Percentiles rank a stretch among this genome's conserved stretches.
These are phyloP conservation scores for Rhexocercosporidium sp. DNA, from an alignment of 2,329 filamentous ascomycete species.

Conservation along the genomic window DNA sequence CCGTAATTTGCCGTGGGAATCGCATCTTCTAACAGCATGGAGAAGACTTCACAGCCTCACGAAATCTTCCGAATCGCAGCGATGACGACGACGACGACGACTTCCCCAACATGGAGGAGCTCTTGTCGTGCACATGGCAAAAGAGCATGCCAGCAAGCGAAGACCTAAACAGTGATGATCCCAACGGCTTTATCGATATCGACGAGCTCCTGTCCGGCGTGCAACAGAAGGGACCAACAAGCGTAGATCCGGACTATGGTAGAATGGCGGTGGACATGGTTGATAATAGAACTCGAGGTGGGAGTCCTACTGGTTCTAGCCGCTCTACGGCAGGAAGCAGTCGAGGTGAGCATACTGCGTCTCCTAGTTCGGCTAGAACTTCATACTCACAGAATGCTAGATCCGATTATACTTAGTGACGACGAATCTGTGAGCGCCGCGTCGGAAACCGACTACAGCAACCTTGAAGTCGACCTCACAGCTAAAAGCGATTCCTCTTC, in stretches of 20 bases:
- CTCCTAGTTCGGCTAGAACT: constrained; percentile 25
- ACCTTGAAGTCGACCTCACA: constrained; percentile 27
- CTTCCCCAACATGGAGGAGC: constrained; percentile 22
- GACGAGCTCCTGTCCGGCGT: constrained; percentile 24
- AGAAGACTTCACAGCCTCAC: constrained; percentile 22
- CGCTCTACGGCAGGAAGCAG: constrained; percentile 24
- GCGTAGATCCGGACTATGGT: constrained; percentile 18
- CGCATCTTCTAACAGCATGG: constrained; percentile 22
- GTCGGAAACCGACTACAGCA: constrained; percentile 27
- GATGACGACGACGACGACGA: constrained; percentile 9
- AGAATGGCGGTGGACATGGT: constrained; percentile 15
- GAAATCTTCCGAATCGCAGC: constrained; percentile 22
- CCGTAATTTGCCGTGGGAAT: constrained; percentile 18
- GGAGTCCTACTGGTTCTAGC: constrained; percentile 20
- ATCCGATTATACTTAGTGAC: constrained; percentile 31
- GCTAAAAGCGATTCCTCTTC: constrained; percentile 21
- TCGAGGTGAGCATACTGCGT: constrained; percentile 27
- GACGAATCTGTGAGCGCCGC: constrained; percentile 27
- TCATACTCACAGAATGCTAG: constrained; percentile 27
- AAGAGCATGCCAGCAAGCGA: constrained; percentile 14
- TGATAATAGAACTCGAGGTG: constrained; percentile 23
- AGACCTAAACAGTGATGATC: constrained; percentile 14
- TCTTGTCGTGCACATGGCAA: constrained; percentile 20
- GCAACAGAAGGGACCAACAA: constrained; percentile 26
- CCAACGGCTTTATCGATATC: constrained; percentile 24